A percentile compares a stretch with the other conserved stretches of the same genome.
phyloP scores from a whole-genome alignment of 2,329 filamentous ascomycete species.

The Nemania diffusa region DNA sequence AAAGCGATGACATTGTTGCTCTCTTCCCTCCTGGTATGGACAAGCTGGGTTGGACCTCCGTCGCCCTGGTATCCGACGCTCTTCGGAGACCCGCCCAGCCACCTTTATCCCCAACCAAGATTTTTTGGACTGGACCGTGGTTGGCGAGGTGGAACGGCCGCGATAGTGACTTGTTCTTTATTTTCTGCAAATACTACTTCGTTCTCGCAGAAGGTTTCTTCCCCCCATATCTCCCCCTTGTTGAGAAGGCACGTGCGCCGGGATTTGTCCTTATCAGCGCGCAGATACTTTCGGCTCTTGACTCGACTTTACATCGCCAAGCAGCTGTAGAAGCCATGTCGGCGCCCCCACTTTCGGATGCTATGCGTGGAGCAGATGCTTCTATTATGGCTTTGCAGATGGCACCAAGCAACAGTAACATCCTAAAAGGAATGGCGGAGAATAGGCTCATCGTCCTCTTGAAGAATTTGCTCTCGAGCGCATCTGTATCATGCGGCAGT shows the following conservation, averaged over 20 bases:
- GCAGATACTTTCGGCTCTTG: conserved; percentile 81
- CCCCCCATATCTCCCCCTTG: conserved; percentile 62
- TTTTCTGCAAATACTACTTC: conserved; percentile 90
- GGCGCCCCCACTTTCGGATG: conserved; percentile 58
- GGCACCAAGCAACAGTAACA: conserved; percentile 68
- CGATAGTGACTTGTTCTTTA: conserved; percentile 90
- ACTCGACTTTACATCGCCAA: conserved; percentile 85
- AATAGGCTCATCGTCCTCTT: conserved; percentile 85
- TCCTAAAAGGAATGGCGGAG: conserved; percentile 84
- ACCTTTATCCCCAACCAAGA: conserved; percentile 74
- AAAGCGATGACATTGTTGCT: conserved; percentile 72
- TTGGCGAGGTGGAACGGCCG: conserved; percentile 84
- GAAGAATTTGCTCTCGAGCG: conserved; percentile 76
- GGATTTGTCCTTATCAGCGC: conserved; percentile 84
- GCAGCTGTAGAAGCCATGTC: conserved; percentile 61
- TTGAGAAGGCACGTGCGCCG: conserved; percentile 73
- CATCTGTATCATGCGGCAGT: conserved; percentile 51
- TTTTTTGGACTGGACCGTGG: conserved; percentile 90
- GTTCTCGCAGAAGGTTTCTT: conserved; percentile 80
- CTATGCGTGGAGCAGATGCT: conserved; percentile 69
- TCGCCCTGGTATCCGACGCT: conserved; percentile 60
- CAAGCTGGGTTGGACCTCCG: conserved; percentile 66
- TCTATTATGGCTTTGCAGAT: conserved; percentile 71
- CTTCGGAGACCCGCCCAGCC: conserved; percentile 73
- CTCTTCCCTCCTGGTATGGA: conserved; percentile 76